Conservation (phyloP, 1,139 yeast species). For the Debaryomyces psychrophilus region DNA sequence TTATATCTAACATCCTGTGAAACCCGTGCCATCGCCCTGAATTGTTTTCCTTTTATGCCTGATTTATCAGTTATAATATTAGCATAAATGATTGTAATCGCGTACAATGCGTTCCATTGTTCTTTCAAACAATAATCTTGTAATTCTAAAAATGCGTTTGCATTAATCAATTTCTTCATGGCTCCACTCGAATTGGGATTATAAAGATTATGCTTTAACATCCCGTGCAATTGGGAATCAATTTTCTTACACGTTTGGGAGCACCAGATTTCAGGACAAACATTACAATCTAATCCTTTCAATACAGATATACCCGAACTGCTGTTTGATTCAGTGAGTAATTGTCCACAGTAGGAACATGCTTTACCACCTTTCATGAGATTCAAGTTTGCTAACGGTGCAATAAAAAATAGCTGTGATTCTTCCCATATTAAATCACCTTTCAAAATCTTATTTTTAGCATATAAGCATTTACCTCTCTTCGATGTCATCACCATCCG, state of each 20-base stretch:
- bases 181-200: slow-evolving; percentile 30
- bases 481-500: slow-evolving; percentile 46
- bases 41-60: slow-evolving; percentile 45
- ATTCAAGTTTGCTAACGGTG: slow-evolving; percentile 69
- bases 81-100: slow-evolving; percentile 62
- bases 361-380: slow-evolving; percentile 69
- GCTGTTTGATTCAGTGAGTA: slow-evolving; percentile 42
- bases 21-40: slow-evolving; percentile 68
- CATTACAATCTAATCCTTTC: slow-evolving; percentile 67
- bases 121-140: slow-evolving; percentile 66
- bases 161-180: slow-evolving; percentile 38
- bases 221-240: slow-evolving; percentile 55
- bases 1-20: slow-evolving; percentile 67
- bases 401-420: slow-evolving; percentile 64
- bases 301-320: slow-evolving; percentile 34
- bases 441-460: slow-evolving; percentile 46
- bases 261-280: slow-evolving; percentile 77
- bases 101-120: slow-evolving; percentile 71
- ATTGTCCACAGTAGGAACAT: slow-evolving; percentile 78
- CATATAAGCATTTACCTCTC: slow-evolving; percentile 54
- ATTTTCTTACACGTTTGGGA: slow-evolving; percentile 59
- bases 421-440: slow-evolving; percentile 64
- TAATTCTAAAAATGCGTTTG: slow-evolving; percentile 55
- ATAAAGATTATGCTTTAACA: slow-evolving; percentile 55
- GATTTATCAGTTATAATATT: slow-evolving; percentile 49